These are phyloP conservation scores for Aschersonia sp. DNA, from an alignment of 2,329 filamentous ascomycete genomes.

Conservation along the genomic window DNA sequence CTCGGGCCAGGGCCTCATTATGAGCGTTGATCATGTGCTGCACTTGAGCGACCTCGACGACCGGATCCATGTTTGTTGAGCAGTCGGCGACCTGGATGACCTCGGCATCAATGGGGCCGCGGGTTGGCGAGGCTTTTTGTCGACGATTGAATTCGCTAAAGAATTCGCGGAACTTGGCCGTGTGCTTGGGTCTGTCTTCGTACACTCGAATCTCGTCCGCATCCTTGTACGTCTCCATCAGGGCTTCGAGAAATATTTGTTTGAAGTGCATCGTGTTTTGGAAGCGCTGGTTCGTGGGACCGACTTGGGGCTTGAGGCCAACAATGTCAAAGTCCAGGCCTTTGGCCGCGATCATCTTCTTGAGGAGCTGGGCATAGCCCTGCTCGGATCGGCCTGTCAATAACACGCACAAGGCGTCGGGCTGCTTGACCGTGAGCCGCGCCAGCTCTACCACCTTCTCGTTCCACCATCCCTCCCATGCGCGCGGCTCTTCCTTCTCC, in stretches of 20 bases:
- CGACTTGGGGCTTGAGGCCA: slow-evolving; percentile 70
- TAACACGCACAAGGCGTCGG: slow-evolving; percentile 71
- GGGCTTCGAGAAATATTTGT: slow-evolving; percentile 62
- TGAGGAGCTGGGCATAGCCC: slow-evolving; percentile 64
- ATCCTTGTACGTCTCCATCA: slow-evolving; percentile 73
- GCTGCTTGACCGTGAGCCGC: slow-evolving; percentile 65
- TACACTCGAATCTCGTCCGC: slow-evolving; percentile 73
- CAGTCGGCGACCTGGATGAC: slow-evolving; percentile 77
- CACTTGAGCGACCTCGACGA: slow-evolving; percentile 67
- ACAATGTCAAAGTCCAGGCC: slow-evolving; percentile 78
- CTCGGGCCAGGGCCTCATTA: slow-evolving; percentile 39
- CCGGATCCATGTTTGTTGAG: slow-evolving; percentile 58
- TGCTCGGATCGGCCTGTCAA: slow-evolving; percentile 74
- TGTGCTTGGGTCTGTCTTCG: slow-evolving; percentile 52
- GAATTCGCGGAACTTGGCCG: slow-evolving; percentile 74
- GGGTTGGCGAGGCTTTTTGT: slow-evolving; percentile 32
- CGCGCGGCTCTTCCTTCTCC: slow-evolving; percentile 67
- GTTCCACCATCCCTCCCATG: slow-evolving; percentile 95
- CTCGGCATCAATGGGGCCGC: slow-evolving; percentile 57
- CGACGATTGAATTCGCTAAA: slow-evolving; percentile 61
- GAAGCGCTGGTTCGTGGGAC: slow-evolving; percentile 68
- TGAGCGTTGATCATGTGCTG: slow-evolving; percentile 83
- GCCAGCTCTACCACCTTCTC: slow-evolving; percentile 76
- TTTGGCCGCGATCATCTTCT: slow-evolving; percentile 65
- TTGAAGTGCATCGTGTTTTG: slow-evolving; percentile 83